Conservation (phyloP, 306 rosid species). For the Mimosa bimucronata region DNA sequence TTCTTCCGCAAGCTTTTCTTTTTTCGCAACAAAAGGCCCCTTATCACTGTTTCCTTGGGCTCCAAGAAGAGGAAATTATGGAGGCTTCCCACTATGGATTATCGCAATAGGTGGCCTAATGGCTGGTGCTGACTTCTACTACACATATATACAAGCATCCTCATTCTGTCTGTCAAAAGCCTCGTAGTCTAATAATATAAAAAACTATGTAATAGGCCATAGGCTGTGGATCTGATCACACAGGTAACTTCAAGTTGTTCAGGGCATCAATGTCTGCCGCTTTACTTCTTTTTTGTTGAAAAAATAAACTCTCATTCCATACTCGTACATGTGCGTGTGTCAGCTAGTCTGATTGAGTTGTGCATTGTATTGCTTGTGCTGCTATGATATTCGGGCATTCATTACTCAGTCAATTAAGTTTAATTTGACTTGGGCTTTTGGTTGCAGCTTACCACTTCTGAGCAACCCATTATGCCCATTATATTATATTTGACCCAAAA, state of each 20-base stretch:
- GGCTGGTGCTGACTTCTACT: constrained; percentile 59
- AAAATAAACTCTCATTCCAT: too few relatives aligned
- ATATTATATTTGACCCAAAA: too few relatives aligned
- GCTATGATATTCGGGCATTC: background rate
- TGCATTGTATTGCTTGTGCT: background rate
- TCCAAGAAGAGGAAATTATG: background rate
- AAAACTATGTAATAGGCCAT: too few relatives aligned
- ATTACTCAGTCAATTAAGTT: background rate
- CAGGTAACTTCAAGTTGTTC: too few relatives aligned
- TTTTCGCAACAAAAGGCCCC: constrained; percentile 23
- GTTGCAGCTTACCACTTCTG: background rate
- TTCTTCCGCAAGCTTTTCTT: constrained; percentile 36
- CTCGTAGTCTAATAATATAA: too few relatives aligned
- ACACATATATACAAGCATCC: background rate
- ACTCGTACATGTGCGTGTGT: too few relatives aligned
- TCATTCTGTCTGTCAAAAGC: background rate
- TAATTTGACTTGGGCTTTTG: background rate
- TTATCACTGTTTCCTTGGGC: constrained; percentile 19
- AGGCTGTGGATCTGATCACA: too few relatives aligned
- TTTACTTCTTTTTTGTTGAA: too few relatives aligned
- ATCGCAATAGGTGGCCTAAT: constrained; percentile 69
- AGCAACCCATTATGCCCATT: background rate
- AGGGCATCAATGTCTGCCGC: too few relatives aligned
- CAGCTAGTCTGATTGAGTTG: too few relatives aligned
- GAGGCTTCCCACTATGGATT: constrained; percentile 56